Conservation (phyloP, 805 yeast species). For the Candida coquimbonensis region DNA sequence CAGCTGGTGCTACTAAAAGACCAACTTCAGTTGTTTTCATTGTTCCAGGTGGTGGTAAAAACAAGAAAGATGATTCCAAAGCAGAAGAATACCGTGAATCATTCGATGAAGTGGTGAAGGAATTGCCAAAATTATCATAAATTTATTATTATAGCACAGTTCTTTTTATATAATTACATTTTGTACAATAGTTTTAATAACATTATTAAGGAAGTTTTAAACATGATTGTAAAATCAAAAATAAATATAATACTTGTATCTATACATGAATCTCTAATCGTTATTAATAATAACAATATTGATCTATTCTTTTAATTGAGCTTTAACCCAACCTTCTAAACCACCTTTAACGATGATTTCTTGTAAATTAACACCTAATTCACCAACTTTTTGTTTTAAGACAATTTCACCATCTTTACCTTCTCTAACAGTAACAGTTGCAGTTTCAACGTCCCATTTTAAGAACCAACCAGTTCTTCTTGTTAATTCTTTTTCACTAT, state of each 20-base stretch:
- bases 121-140: slow-evolving; percentile 41
- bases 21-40: slow-evolving; percentile 97
- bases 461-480: slow-evolving; percentile 92
- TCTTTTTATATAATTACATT: background rate
- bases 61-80: slow-evolving; percentile 59
- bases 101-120: slow-evolving; percentile 91
- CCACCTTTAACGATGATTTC: slow-evolving; percentile 97
- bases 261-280: too few relatives aligned
- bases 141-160: background rate
- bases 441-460: slow-evolving; percentile 86
- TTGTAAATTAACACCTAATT: slow-evolving; percentile 89
- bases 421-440: slow-evolving; percentile 74
- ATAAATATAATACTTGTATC: background rate
- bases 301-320: slow-evolving; percentile 39
- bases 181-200: slow-evolving; percentile 3
- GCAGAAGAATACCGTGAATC: slow-evolving; percentile 87
- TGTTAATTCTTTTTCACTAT: slow-evolving; percentile 61
- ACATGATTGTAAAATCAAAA: background rate
- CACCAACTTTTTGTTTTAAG: slow-evolving; percentile 86
- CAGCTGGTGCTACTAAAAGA: slow-evolving; percentile 98
- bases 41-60: slow-evolving; percentile 91
- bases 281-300: too few relatives aligned
- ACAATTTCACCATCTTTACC: slow-evolving; percentile 46
- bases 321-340: slow-evolving; percentile 94
- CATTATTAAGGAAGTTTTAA: background rate